A percentile compares a stretch with the other conserved stretches of the same genome.
phyloP scores from a whole-genome alignment of 2,329 filamentous ascomycete species.

The Hypomyces rosellus region DNA sequence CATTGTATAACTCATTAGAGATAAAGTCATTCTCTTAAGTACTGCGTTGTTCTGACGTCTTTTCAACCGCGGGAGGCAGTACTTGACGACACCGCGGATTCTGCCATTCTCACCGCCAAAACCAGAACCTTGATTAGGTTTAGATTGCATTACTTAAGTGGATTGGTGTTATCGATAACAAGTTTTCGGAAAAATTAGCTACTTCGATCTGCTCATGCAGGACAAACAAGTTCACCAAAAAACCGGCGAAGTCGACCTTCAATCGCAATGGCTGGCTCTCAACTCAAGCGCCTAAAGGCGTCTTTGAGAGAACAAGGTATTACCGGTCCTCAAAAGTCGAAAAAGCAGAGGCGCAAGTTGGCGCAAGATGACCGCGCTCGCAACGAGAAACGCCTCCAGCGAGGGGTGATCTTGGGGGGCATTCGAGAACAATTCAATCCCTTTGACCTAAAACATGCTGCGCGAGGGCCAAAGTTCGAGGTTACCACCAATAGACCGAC shows the following conservation, averaged over 20 bases:
- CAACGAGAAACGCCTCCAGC: slow-evolving; percentile 67
- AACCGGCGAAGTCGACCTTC: background rate
- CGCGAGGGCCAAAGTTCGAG: slow-evolving; percentile 76
- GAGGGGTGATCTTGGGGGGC: slow-evolving; percentile 68
- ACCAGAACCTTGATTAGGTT: background rate
- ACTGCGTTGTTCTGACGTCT: no score
- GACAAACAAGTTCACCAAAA: background rate
- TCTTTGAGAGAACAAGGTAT: slow-evolving; percentile 86
- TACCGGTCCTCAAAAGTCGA: slow-evolving; percentile 85
- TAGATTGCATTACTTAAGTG: background rate
- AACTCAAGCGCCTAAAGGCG: slow-evolving; percentile 90
- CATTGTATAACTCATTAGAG: slow-evolving; percentile 11
- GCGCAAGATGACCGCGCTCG: slow-evolving; percentile 59
- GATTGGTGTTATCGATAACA: slow-evolving; percentile 2
- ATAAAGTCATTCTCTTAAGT: no score
- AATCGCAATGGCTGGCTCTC: slow-evolving; percentile 78
- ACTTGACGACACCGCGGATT: slow-evolving; percentile 1
- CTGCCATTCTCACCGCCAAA: slow-evolving; percentile 18
- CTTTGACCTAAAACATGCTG: slow-evolving; percentile 83
- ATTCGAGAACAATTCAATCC: slow-evolving; percentile 98
- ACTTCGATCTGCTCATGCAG: background rate
- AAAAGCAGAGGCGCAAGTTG: slow-evolving; percentile 81
- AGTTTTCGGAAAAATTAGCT: slow-evolving; percentile 10
- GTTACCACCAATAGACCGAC: slow-evolving; percentile 62
- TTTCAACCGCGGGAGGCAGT: no score